Evolutionary conservation across 1,139 yeast species (phyloP), one percentile per base, ranked within the genome.

Genomic region (Pneumocystis murina): DNA sequence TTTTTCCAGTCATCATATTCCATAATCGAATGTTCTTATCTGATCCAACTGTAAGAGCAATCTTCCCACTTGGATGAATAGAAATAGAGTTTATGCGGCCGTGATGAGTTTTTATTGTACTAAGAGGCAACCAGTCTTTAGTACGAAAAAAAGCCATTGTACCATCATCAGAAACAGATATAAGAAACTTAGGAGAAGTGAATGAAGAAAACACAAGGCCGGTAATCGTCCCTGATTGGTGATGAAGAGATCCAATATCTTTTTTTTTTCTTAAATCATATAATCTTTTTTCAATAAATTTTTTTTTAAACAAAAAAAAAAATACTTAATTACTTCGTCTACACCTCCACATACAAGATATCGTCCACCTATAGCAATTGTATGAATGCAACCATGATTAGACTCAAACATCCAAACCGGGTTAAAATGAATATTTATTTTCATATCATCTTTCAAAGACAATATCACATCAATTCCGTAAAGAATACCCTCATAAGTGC

Each of bases 1-100:
- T 91, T 72, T 88, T 87, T n/a, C 90, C 95, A 3, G 97, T 91
- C 97, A 92, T 90, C 69, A 94, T 78, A 72, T 92, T 92, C 98
- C 98, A 92, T 67, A 92, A 79, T 71, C 94, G 79, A 55, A 94
- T 80, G 10, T 95, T 86, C 67, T 82, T 82, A 75, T 92, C 98
- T 59, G 82, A 84, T 62, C 95, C 88, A 5, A 89, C 96, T 65
- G 95, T 86, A 41, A 94, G 82, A 8, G 96, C 97, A 63, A 92
- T 84, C 75, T 90, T 82, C 20, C 96, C 96, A n/a, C 90, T 79
- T 17, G 96, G 96, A 73, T 92, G 99, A 61, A 92, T 86, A 43
- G 91, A 86, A 62, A 92, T 72, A 73, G 89, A 97, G 70, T 86
- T 86, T 58, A 94, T 81, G 64, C 85, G 79, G 36, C 83, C 90